A percentile compares a stretch with the other conserved stretches of the same genome.
Evolutionary conservation across 176 grass and related monocot genomes (phyloP).

Genomic region (Cymbopogon citratus): DNA sequence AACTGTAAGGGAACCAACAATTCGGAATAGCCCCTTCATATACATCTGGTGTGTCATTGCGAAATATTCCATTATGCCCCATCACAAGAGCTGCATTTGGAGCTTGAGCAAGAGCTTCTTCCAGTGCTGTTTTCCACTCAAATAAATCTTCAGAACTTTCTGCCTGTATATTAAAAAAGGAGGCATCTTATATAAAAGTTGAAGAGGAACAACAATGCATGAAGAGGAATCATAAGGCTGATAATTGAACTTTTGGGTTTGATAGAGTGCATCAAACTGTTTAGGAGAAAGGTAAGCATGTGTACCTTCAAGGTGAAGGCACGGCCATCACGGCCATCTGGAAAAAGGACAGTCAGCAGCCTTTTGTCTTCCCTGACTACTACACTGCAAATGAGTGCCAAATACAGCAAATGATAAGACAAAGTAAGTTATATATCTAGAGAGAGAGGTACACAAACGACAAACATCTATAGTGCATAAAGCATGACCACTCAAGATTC

Average conservation of each 20-base stretch:
- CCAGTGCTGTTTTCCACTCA: slow-evolving; percentile 95
- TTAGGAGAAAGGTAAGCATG: slow-evolving; percentile 17
- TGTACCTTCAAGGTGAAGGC: slow-evolving; percentile 96
- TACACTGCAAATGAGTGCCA: slow-evolving; percentile 54
- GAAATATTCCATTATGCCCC: slow-evolving; percentile 99
- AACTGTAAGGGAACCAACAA: slow-evolving; percentile 53
- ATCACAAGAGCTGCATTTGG: slow-evolving; percentile 99
- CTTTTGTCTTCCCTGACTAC: slow-evolving; percentile 99
- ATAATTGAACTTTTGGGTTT: slow-evolving; percentile 22
- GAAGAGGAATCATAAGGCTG: slow-evolving; percentile 24
- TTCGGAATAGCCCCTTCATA: slow-evolving; percentile 85
- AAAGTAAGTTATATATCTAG: slow-evolving; percentile 1
- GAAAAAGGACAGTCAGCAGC: slow-evolving; percentile 91
- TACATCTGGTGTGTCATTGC: slow-evolving; percentile 73
- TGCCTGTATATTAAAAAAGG: slow-evolving; percentile 43
- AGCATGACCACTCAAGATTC: not conserved
- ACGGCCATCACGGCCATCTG: slow-evolving; percentile 96
- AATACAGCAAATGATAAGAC: slow-evolving; percentile 10
- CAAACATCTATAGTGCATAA: not conserved
- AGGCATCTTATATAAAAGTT: not conserved
- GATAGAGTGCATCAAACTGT: not conserved
- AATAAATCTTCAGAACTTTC: slow-evolving; percentile 95
- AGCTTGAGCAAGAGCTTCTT: slow-evolving; percentile 96
- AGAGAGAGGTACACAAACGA: slow-evolving; percentile 11
- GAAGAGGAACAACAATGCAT: slow-evolving; percentile 8